Evolutionary conservation across 352 stramenopile species (phyloP).

Genomic region (Phytophthora cajani): DNA sequence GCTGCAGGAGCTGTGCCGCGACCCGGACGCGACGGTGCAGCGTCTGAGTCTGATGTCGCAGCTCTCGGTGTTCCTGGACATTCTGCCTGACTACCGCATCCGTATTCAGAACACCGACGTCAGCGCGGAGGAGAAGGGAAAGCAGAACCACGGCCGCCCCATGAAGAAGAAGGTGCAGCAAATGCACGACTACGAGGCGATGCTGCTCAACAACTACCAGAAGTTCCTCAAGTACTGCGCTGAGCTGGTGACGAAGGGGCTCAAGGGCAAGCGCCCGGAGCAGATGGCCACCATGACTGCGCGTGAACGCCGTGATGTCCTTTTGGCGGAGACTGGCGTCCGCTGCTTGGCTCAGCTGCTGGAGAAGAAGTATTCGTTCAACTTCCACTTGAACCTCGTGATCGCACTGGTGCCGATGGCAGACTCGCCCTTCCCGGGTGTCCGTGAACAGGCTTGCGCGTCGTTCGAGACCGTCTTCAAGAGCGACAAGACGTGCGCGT

Average conservation of each 20-base stretch:
- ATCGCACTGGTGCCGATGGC: constrained; percentile 83
- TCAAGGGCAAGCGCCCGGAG: constrained; percentile 62
- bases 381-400: constrained; percentile 88
- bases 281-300: constrained; percentile 43
- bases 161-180: constrained; percentile 90
- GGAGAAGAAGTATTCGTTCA: constrained; percentile 87
- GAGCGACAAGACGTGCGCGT: constrained; percentile 71
- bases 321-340: constrained; percentile 69
- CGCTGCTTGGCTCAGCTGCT: constrained; percentile 83
- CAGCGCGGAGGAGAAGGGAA: constrained; percentile 74
- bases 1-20: constrained; percentile 69
- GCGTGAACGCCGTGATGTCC: constrained; percentile 52
- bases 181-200: constrained; percentile 84
- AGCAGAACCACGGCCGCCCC: constrained; percentile 82
- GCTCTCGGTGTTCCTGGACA: constrained; percentile 95
- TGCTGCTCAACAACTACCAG: constrained; percentile 85
- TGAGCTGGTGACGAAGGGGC: constrained; percentile 60
- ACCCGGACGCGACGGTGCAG: constrained; percentile 78
- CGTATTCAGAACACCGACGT: constrained; percentile 84
- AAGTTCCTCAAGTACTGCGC: constrained; percentile 82
- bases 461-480: constrained; percentile 81
- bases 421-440: constrained; percentile 60
- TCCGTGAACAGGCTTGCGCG: constrained; percentile 64
- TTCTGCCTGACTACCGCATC: constrained; percentile 96
- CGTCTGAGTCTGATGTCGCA: constrained; percentile 93